Evolutionary conservation across 2,329 filamentous ascomycete species (phyloP), one percentile per base, ranked within the genome.

Genomic region (Coniochaeta sp.): DNA sequence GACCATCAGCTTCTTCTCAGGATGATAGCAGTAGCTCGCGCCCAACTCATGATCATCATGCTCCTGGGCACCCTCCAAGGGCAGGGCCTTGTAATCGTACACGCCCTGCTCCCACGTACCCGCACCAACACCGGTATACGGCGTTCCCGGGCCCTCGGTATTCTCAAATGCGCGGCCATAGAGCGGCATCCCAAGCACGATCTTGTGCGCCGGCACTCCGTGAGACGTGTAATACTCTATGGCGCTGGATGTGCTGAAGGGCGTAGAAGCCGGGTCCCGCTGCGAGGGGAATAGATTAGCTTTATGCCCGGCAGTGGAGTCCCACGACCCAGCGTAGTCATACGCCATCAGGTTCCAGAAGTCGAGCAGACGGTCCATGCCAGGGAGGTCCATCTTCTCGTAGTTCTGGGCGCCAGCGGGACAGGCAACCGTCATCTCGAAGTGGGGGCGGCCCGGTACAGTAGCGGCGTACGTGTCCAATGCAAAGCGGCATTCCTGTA

Each of bases 281-380:
- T 58, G 58, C 22, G 78, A 85, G 1, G 77, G 76, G 61, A 79
- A 87, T 32, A 96, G 65, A 65, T 96, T 96, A 5, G 91, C 82
- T 65, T 91, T 85, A 70, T 97, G 91, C 4, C 86, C 90, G 1
- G 88, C 75, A 2, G 61, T 56, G 3, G 70, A 60, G 61, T 91
- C 88, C 90, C 91, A 96, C 3, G 83, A 86, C 1, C 92, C 92
- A 6, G 90, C 84, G 65, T 80, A 95, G 69, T 95, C 90, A 68
- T 95, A 95, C 1, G 87, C 87, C 90, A 95, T 95, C 38, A 91
- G 68, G 65, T 88, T 88, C 85, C 85, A 88, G 65, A 88, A 88
- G 67, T 88, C 85, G 1, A 89, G 74, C 52, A 81, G 77, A 12
- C 62, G 66, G 62, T 88, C 82, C 85, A 88, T 87, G 52, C 67